Evolutionary conservation across 2,329 filamentous ascomycete genomes (phyloP).

Genomic region (Colletotrichum sp.): DNA sequence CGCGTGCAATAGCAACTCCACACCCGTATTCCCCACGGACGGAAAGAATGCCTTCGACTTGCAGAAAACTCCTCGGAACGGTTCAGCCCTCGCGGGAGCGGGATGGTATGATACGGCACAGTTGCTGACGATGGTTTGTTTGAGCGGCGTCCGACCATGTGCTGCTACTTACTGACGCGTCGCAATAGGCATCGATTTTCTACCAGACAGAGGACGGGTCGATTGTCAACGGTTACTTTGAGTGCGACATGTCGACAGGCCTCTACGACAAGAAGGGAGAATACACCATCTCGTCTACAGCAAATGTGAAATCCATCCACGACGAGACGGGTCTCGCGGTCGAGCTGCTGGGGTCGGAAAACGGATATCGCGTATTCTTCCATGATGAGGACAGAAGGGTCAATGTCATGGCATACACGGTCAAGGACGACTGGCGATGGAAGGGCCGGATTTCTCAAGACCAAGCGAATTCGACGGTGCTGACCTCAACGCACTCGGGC

Average conservation of each 20-base stretch:
- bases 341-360: conserved; percentile 33
- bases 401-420: conserved; percentile 36
- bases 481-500: conserved; percentile 32
- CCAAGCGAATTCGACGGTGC: conserved; percentile 27
- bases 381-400: conserved; percentile 36
- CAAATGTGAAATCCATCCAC: conserved; percentile 28
- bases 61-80: conserved; percentile 31
- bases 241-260: conserved; percentile 40
- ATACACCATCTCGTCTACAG: conserved; percentile 31
- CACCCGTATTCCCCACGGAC: conserved; percentile 38
- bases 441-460: conserved; percentile 36
- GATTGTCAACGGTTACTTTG: conserved; percentile 25
- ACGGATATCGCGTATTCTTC: conserved; percentile 43
- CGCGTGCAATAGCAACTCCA: conserved; percentile 33
- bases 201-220: conserved; percentile 7
- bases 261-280: conserved; percentile 33
- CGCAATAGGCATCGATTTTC: conserved; percentile 11
- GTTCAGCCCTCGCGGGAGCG: conserved; percentile 36
- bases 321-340: conserved; percentile 33
- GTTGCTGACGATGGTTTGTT: conserved; percentile 35
- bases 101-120: conserved; percentile 37
- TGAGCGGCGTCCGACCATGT: not conserved
- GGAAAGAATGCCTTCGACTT: conserved; percentile 32
- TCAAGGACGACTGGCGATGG: conserved; percentile 31
- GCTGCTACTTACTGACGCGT: not conserved